Evolutionary conservation across 2,329 filamentous ascomycete species (phyloP), one percentile per base, ranked within the genome.

Genomic region (Cladosporium oxysporum): DNA sequence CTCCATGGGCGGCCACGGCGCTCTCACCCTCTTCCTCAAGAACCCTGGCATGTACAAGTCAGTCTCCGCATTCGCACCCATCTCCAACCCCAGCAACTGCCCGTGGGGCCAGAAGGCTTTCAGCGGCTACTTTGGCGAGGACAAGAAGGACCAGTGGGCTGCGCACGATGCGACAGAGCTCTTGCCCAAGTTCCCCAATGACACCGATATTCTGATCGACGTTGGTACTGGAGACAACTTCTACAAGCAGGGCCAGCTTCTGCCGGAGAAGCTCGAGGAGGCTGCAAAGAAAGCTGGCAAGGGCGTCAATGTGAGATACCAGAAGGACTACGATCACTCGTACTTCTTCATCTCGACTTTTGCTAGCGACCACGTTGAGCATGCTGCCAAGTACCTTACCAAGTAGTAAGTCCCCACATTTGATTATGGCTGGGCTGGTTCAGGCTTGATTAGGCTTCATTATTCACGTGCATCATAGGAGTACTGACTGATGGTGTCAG

Each of bases 51-150:
- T 87, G 82, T 99, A 96, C 84, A 91, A 90, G 82, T 92, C 88
- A 70, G 92, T 95, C 66, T 93, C 90, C 68, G 94, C 94, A 1
- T 96, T 96, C 76, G 91, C 95, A 58, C 94, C 94, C 23, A 96
- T 98, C 74, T 80, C 88, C 60, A 98, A 98, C 82, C 95, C 94
- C 0, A 84, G 84, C 68, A 87, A 89, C 71, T 96, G 91, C 74
- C 91, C 91, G 1, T 99, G 95, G 95, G 95, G 95, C 33, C 85
- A 96, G 79, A 99, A 99, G 85, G 95, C 95, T 0, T 98, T 99
- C 77, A 81, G 81, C 31, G 94, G 95, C 6, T 99, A 99, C 82
- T 86, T 99, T 55, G 94, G 95, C 21, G 87, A 87, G 55, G 82
- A 85, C 18, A 85, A 93, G 69, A 84, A 86, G 74, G 85, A 88